Conservation (phyloP, 306 rosid genomes). For the Corylus avellana region DNA sequence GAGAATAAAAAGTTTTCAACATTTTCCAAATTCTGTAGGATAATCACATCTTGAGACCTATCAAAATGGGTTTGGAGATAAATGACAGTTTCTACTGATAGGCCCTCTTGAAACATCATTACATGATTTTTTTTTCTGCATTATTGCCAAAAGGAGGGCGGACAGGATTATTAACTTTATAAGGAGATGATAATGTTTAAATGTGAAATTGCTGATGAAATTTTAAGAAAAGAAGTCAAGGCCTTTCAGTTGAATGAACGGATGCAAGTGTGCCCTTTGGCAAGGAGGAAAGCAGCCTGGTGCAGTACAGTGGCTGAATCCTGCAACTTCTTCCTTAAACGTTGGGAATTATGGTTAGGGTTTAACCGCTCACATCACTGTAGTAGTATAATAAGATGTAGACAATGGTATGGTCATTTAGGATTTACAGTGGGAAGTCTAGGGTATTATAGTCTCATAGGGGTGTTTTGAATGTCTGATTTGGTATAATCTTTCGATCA, state of each 20-base stretch:
- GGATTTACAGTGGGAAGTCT: neutral
- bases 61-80: neutral
- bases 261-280: neutral
- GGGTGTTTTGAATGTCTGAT: too few relatives aligned
- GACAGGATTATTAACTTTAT: neutral
- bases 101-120: slow-evolving; percentile 1
- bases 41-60: slow-evolving; percentile 1
- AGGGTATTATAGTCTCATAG: too few relatives aligned
- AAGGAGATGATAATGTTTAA: neutral
- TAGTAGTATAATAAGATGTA: too few relatives aligned
- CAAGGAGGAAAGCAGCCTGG: neutral
- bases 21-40: slow-evolving; percentile 7
- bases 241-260: neutral
- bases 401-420: neutral
- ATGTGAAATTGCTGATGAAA: neutral
- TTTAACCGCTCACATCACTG: too few relatives aligned
- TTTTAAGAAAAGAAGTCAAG: neutral
- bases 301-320: neutral
- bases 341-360: neutral
- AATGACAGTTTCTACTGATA: neutral
- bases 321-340: neutral
- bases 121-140: neutral
- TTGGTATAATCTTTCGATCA: too few relatives aligned
- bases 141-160: too few relatives aligned
- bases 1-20: neutral